Evolutionary conservation across 2,329 filamentous ascomycete species (phyloP), one percentile per base, ranked within the genome.

Genomic region (Blastomyces gilchristii): DNA sequence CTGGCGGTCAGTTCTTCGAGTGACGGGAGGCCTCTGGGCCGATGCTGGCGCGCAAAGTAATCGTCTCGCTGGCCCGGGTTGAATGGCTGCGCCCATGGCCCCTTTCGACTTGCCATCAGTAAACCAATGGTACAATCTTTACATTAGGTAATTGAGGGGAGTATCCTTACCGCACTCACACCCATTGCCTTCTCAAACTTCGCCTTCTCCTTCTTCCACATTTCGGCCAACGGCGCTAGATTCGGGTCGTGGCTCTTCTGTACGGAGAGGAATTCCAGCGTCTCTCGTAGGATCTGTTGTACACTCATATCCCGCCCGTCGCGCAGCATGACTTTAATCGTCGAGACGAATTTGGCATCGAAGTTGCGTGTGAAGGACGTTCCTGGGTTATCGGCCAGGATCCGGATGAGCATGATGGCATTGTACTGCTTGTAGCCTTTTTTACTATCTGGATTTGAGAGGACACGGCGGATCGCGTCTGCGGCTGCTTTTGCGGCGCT

Each of bases 341-440:
- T 86, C 52, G 87, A 82, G 61, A 89, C 85, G 71, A 97, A 97
- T 70, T 90, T 90, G 71, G 87, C 82, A 75, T 97, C 92, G 52
- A 97, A 76, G 73, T 96, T 92, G 68, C 89, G 84, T n/a, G 93
- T 96, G 71, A 99, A 99, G 1, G 86, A 91, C 61, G 83, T 82
- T 39, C 93, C 93, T 0, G 94, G 94, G 73, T 99, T 97, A 75
- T 97, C 92, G 69, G 87, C 83, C 67, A 99, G 80, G 71, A 99
- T 99, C 65, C 93, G 88, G 68, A 95, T 82, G 63, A 99, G 83
- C 94, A 97, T 97, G 71, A 97, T 86, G 66, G 91, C 88, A 78
- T 97, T 97, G 82, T 97, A 97, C 76, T 97, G 93, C 68, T 87
- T 86, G 69, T 89, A 86, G 11, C 90, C 85, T 54, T 80, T 77